A percentile compares a stretch with the other conserved stretches of the same genome.
Evolutionary conservation across 345 rosid species (phyloP).

Genomic region (Lepidium didymum): DNA sequence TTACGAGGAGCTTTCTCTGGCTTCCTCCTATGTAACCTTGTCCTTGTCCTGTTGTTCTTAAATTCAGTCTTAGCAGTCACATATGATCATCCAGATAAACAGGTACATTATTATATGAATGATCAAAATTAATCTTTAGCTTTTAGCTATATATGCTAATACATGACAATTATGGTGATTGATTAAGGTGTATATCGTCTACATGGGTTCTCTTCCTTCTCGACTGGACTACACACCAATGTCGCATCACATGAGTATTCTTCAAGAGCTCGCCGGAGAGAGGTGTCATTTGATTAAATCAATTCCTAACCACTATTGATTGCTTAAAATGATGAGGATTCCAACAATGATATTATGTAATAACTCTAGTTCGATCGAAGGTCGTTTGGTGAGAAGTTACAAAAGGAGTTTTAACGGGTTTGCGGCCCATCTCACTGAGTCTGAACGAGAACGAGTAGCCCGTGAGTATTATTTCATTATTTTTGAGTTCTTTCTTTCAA

Average conservation of each 20-base stretch:
- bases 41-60: neutral
- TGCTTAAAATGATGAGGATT: no score
- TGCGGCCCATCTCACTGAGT: no score
- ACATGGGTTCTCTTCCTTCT: constrained; percentile 22
- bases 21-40: neutral
- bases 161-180: neutral
- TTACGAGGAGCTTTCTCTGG: neutral
- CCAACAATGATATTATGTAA: no score
- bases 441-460: no score
- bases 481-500: no score
- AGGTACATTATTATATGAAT: neutral
- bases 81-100: neutral
- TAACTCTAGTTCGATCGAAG: no score
- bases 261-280: constrained; percentile 17
- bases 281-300: constrained; percentile 2
- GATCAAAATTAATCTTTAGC: neutral
- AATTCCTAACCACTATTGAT: no score
- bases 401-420: no score
- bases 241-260: constrained; percentile 30
- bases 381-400: no score
- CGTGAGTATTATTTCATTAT: no score
- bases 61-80: neutral
- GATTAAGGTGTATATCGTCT: constrained; percentile 10
- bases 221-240: constrained; percentile 1
- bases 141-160: no score